Percentiles rank a stretch among this genome's conserved stretches.
Conservation (phyloP, 495 filamentous ascomycete genomes). For the Neurospora sp. region DNA sequence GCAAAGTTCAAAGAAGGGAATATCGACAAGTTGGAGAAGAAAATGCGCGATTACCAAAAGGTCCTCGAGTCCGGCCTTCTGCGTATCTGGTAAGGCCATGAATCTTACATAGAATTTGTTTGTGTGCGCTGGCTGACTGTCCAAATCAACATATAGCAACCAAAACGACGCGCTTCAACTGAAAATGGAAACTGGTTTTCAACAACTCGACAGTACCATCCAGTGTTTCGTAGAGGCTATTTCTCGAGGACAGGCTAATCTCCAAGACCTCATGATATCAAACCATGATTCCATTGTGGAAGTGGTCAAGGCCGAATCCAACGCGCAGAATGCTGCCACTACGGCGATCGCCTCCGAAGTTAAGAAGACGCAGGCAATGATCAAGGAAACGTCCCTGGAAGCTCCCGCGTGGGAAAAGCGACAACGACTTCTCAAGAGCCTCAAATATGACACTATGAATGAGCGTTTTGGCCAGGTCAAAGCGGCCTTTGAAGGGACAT, state of each 20-base stretch:
- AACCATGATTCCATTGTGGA: background rate
- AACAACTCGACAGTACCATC: background rate
- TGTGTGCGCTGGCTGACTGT: too few relatives aligned
- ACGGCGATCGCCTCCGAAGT: background rate
- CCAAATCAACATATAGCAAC: background rate
- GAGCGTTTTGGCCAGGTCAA: constrained; percentile 15
- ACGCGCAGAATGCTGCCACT: background rate
- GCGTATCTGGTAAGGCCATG: constrained; percentile 3
- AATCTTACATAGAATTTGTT: too few relatives aligned
- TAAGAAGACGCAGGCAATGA: background rate
- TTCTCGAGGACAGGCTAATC: too few relatives aligned
- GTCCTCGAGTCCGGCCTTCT: constrained; percentile 1
- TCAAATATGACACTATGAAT: constrained; percentile 14
- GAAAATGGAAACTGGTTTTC: background rate
- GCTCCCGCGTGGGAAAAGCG: background rate
- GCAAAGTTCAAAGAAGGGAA: background rate
- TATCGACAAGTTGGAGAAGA: constrained; percentile 1
- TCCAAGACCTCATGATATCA: background rate
- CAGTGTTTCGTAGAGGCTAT: background rate
- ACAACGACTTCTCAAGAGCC: constrained; percentile 8
- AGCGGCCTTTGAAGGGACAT: constrained; percentile 17
- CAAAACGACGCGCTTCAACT: background rate
- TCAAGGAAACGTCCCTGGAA: background rate
- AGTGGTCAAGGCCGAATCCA: background rate
- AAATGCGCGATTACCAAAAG: background rate